phyloP scores from a whole-genome alignment of 768 basidiomycete species.

The Dentipellis fragilis region DNA sequence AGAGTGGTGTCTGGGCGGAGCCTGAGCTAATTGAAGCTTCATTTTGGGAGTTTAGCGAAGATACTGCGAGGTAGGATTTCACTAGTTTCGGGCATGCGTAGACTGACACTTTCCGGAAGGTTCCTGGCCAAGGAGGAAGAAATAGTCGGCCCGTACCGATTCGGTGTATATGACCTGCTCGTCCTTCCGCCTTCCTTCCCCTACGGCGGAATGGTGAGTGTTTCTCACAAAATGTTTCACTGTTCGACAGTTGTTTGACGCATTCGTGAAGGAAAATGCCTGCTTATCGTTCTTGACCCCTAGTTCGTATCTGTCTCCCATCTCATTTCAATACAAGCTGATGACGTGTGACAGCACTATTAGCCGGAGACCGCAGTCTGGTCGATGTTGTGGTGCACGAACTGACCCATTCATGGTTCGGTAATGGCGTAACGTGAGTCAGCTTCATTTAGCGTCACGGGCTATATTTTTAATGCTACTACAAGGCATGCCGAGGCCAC shows the following conservation, averaged over 20 bases:
- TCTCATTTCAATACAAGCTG: neutral
- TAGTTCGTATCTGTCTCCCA: slow-evolving; percentile 33
- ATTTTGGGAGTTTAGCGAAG: slow-evolving; percentile 83
- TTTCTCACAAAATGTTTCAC: neutral
- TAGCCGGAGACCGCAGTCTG: slow-evolving; percentile 78
- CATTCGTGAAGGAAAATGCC: slow-evolving; percentile 61
- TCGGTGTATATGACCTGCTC: slow-evolving; percentile 83
- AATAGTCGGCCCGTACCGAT: slow-evolving; percentile 65
- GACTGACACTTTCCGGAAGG: slow-evolving; percentile 25
- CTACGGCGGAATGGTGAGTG: slow-evolving; percentile 76
- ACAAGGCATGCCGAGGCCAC: slow-evolving; percentile 56
- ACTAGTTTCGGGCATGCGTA: too few relatives aligned
- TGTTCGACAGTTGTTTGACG: slow-evolving; percentile 1
- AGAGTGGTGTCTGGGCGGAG: slow-evolving; percentile 84
- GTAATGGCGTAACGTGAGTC: slow-evolving; percentile 74
- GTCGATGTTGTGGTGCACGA: slow-evolving; percentile 90
- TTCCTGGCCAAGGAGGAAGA: slow-evolving; percentile 72
- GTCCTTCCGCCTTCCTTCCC: slow-evolving; percentile 90
- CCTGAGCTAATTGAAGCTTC: slow-evolving; percentile 69
- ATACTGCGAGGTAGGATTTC: slow-evolving; percentile 55
- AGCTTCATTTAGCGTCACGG: neutral
- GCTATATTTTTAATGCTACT: neutral
- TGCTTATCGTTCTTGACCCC: slow-evolving; percentile 86
- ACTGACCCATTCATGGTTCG: slow-evolving; percentile 82
- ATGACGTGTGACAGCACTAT: slow-evolving; percentile 39